Percentiles rank a stretch among this genome's conserved stretches.
phyloP scores from a whole-genome alignment of 768 basidiomycete genomes.

The Cantharellus anzutake region DNA sequence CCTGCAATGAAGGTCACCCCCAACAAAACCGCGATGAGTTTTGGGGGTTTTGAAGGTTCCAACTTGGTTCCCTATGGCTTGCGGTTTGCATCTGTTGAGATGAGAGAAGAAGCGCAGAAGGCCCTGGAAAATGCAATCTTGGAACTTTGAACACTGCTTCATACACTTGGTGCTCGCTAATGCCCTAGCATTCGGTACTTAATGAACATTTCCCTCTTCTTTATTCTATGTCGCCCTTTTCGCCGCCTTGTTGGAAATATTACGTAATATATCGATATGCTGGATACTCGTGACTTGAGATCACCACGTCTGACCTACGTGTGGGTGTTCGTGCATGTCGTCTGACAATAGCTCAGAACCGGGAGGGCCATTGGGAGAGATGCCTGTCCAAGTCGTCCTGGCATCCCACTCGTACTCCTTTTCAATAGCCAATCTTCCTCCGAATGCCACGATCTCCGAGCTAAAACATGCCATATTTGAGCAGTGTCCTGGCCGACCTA shows the following conservation, averaged over 20 bases:
- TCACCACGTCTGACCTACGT: too few species aligned
- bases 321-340: too few species aligned
- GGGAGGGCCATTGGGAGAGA: background rate
- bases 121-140: background rate
- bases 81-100: background rate
- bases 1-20: background rate
- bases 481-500: background rate
- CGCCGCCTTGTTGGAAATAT: background rate
- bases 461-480: slow-evolving; percentile 1
- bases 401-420: slow-evolving; percentile 1
- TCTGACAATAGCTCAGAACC: too few species aligned
- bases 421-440: background rate
- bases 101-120: background rate
- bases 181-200: background rate
- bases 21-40: background rate
- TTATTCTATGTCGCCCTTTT: too few species aligned
- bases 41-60: background rate
- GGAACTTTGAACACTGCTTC: background rate
- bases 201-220: background rate
- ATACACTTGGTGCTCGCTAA: too few species aligned
- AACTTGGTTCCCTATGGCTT: background rate
- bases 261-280: background rate
- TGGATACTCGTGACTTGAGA: too few species aligned
- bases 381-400: background rate
- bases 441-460: background rate